Conservation (phyloP, 208 protist species). For the Trypanosoma grayi region DNA sequence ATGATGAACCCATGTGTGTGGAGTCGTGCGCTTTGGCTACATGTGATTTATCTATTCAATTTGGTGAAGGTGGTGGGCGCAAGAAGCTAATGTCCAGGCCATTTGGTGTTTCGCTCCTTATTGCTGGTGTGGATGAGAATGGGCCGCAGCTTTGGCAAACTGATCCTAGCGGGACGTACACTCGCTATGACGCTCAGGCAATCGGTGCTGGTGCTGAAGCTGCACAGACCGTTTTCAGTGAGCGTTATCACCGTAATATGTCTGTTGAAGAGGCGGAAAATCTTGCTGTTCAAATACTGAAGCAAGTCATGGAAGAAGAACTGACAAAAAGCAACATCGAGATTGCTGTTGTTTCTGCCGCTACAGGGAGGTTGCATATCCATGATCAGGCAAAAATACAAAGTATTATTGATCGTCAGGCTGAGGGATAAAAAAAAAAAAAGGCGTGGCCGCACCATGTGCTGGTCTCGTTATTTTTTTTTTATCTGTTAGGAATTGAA, state of each 20-base stretch:
- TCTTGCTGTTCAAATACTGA: conserved; percentile 96
- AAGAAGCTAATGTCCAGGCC: conserved; percentile 94
- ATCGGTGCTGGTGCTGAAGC: conserved; percentile 98
- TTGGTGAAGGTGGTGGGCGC: conserved; percentile 94
- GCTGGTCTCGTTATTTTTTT: conserved; percentile 5
- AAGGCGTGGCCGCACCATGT: background rate
- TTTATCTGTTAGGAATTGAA: conserved; percentile 22
- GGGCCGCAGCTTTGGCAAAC: conserved; percentile 97
- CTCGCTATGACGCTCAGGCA: conserved; percentile 96
- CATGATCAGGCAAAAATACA: conserved; percentile 90
- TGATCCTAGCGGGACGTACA: conserved; percentile 98
- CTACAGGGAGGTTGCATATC: conserved; percentile 85
- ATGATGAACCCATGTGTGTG: conserved; percentile 98
- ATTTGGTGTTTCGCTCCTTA: conserved; percentile 98
- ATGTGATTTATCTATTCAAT: conserved; percentile 97
- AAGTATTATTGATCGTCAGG: conserved; percentile 83
- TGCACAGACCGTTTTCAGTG: conserved; percentile 97
- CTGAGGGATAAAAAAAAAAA: conserved; percentile 17
- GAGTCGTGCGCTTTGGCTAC: conserved; percentile 96
- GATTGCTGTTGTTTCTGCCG: conserved; percentile 88
- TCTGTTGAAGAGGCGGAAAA: conserved; percentile 95
- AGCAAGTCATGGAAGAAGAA: conserved; percentile 99
- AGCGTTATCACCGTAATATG: conserved; percentile 97
- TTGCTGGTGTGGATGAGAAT: conserved; percentile 97
- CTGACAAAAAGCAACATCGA: conserved; percentile 97